These are phyloP conservation scores for Phytophthora crassamura DNA, from an alignment of 352 stramenopile genomes.

Conservation along the genomic window DNA sequence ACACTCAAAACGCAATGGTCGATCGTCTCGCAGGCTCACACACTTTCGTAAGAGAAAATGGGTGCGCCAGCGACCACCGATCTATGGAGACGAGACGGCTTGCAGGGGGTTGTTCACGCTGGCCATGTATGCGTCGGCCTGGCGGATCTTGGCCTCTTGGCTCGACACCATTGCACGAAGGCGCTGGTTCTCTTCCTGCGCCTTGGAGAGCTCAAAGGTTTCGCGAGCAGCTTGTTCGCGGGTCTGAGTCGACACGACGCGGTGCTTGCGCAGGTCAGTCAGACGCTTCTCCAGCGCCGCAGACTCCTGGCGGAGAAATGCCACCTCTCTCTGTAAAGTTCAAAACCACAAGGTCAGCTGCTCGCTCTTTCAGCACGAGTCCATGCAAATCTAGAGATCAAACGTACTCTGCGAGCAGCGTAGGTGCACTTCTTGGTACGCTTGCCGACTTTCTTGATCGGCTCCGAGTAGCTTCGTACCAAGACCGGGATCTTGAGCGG, in stretches of 20 bases:
- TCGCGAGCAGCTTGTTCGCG: conserved; percentile 35
- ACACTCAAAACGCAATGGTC: conserved; percentile 18
- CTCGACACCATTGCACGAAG: conserved; percentile 47
- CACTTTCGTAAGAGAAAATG: not conserved
- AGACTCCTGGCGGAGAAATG: conserved; percentile 44
- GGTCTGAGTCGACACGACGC: conserved; percentile 12
- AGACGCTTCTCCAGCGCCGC: conserved; percentile 47
- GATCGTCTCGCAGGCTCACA: not conserved
- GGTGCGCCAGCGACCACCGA: not conserved
- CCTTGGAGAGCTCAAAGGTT: conserved; percentile 34
- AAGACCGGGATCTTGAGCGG: conserved; percentile 28
- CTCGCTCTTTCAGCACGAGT: conserved; percentile 4
- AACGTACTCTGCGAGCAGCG: conserved; percentile 53
- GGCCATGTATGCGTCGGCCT: conserved; percentile 41
- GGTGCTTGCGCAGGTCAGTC: conserved; percentile 33
- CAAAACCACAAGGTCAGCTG: conserved; percentile 13
- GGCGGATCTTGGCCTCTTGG: conserved; percentile 53
- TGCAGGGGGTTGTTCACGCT: conserved; percentile 14
- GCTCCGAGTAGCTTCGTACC: conserved; percentile 30
- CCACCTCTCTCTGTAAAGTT: conserved; percentile 49
- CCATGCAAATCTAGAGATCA: not conserved
- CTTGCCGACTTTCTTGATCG: conserved; percentile 41
- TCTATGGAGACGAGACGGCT: conserved; percentile 7
- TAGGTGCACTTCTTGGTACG: conserved; percentile 71
- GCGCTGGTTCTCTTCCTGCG: conserved; percentile 53